A percentile compares a stretch with the other conserved stretches of the same genome.
Conservation (phyloP, 805 yeast genomes). For the Nakazawaea ambrosiae region DNA sequence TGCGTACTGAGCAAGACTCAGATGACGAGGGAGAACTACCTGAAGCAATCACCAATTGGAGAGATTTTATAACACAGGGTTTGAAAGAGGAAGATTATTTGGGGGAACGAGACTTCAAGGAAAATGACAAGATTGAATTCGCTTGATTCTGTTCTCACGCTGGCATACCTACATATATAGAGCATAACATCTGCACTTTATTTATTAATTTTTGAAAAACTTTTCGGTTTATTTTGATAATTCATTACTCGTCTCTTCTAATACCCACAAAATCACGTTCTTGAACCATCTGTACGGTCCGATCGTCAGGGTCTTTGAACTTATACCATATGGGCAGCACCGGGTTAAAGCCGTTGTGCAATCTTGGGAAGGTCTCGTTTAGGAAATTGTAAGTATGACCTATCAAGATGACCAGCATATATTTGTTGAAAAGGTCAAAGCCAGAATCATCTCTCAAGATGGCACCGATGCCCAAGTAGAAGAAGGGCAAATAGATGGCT, state of each 20-base stretch:
- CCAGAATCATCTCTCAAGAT: conserved; percentile 14
- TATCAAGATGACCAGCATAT: conserved; percentile 29
- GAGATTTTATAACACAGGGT: background rate
- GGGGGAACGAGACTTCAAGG: background rate
- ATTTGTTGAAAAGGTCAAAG: conserved; percentile 14
- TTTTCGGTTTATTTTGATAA: too few relatives aligned
- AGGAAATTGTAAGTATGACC: conserved; percentile 36
- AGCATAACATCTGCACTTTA: too few relatives aligned
- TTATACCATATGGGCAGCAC: conserved; percentile 37
- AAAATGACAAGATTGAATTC: too few relatives aligned
- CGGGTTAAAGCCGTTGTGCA: conserved; percentile 25
- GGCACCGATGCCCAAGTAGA: conserved; percentile 19
- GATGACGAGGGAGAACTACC: background rate
- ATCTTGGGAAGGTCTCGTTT: conserved; percentile 34
- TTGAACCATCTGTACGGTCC: background rate
- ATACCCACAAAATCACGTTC: background rate
- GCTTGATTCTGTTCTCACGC: too few relatives aligned
- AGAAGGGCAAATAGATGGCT: conserved; percentile 38
- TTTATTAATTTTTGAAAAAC: too few relatives aligned
- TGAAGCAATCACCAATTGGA: conserved; percentile 5
- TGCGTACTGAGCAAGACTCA: conserved; percentile 1
- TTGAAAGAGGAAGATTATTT: background rate
- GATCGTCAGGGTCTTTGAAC: conserved; percentile 11
- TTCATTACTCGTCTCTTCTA: background rate
- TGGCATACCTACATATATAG: too few relatives aligned